Evolutionary conservation across 108 stramenopile species (phyloP), one percentile per base, ranked within the genome.

Genomic region (Cylindrotheca closterium): DNA sequence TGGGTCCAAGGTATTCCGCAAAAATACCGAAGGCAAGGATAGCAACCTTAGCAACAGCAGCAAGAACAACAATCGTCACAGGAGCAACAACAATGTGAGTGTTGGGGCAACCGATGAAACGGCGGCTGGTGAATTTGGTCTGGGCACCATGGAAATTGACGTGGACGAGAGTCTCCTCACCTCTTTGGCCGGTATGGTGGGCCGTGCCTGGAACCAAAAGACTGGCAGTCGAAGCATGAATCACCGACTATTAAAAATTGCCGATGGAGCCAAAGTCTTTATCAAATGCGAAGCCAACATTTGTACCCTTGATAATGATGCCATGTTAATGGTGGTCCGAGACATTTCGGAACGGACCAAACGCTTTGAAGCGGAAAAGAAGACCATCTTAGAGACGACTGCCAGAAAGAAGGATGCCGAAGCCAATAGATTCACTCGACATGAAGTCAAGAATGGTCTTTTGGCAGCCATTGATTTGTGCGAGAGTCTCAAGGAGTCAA

Each of bases 371-470:
- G 76, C 76, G 15, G 76, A 78, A 55, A 58, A 54, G 47, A 65
- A 48, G 66, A 66, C 58, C 2, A 50, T 57, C 23, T 24, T 34
- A 10, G 76, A 78, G 46, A 45, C 51, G 17, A 17, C 62, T 56
- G 65, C 48, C 2, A 45, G 76, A 33, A 53, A 67, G 33, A 60
- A 68, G 58, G 76, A 78, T 25, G 70, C 76, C 42, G n/a, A n/a
- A n/a, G n/a, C n/a, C n/a, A n/a, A n/a, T n/a, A 75, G 85, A 1
- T 89, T 89, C 63, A 82, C 81, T 15, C 48, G 84, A 10, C 88
- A 89, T 50, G 88, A 89, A 51, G 84, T 89, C 4, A 89, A 89
- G 58, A 89, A 89, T 68, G 81, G 84, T 2, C 56, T 89, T n/a
- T 51, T 89, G 21, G 73, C 82, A 2, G 84, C 81, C 30, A 86